Base-by-base conservation (phyloP, 768 basidiomycete genomes). In the Galerina marginata region DNA sequence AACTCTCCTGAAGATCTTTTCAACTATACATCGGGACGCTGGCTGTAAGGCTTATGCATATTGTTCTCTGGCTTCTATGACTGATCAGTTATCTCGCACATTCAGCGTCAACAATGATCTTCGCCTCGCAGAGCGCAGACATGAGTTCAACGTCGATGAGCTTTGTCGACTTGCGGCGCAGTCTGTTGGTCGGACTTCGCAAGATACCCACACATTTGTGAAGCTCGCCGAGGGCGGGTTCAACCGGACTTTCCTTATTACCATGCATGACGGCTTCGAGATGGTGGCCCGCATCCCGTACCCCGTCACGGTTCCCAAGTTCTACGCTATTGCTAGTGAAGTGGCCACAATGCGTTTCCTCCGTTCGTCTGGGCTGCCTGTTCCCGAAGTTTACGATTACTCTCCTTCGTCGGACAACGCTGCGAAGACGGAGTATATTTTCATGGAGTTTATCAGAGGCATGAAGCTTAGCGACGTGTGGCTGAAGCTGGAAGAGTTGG, bases 81-180 rank as follows among this genome's bases (percentile, higher is more conserved):
- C 53, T 63, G 60, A 44, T 72, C 59, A 61, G 71, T 33, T 7
- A 33, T 33, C 7, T 2, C 29, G 29, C 60, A 55, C 62, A 39
- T 72, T 71, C 69, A 80, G 79, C 56, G 45, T 72, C 66, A 81
- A 82, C 70, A 69, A 80, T 59, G 75, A 50, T 60, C 80, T 82
- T 76, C 82, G 80, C 67, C 81, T 65, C 63, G 67, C 62, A 72
- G 81, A 85, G 72, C 82, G 79, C 55, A 79, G 68, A 55, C 74
- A 38, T 56, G 71, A 64, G 15, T 82, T 83, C 72, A 54, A 82
- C 48, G 74, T 77, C 74, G 69, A 73, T 6, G 77, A 58, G 71
- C 76, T 81, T 7, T 37, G 71, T 75, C 74, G 71, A 71, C 78
- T 83, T 68, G 77, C 79, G 58, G 81, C 82, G 16, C 36, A 77